phyloP scores from a whole-genome alignment of 1,139 yeast genomes.

The Yamadazyma atmosphaerica region DNA sequence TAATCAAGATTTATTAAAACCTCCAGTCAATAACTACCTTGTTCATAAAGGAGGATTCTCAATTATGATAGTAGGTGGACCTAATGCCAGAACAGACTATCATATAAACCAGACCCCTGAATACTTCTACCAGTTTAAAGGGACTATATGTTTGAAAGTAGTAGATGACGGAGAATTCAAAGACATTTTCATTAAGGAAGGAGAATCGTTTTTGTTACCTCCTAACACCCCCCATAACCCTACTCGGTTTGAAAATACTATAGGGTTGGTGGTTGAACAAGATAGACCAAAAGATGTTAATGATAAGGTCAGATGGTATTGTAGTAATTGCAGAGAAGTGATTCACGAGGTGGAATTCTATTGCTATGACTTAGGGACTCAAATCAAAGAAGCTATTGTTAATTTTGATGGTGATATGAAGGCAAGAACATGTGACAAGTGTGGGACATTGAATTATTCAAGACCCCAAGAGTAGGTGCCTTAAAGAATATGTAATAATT shows the following conservation, averaged over 20 bases:
- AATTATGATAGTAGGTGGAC: constrained; percentile 94
- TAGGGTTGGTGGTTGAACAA: constrained; percentile 93
- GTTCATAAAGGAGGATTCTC: constrained; percentile 91
- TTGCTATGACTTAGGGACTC: constrained; percentile 84
- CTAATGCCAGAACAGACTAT: constrained; percentile 90
- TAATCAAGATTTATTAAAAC: constrained; percentile 72
- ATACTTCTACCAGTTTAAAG: constrained; percentile 86
- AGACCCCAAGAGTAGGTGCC: no score
- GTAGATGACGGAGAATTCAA: constrained; percentile 77
- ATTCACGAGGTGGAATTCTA: constrained; percentile 73
- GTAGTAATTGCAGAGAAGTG: constrained; percentile 61
- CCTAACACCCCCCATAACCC: constrained; percentile 90
- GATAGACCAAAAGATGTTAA: constrained; percentile 73
- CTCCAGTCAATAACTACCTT: constrained; percentile 91
- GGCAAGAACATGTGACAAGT: constrained; percentile 69
- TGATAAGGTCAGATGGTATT: constrained; percentile 86
- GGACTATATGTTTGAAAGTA: constrained; percentile 79
- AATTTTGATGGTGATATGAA: constrained; percentile 63
- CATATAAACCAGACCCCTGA: constrained; percentile 95
- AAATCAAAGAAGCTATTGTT: constrained; percentile 79
- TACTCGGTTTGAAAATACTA: constrained; percentile 78
- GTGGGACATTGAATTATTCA: constrained; percentile 71
- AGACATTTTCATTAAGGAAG: constrained; percentile 77
- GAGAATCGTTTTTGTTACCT: constrained; percentile 84
- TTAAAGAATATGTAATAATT: no score